Evolutionary conservation across 805 yeast species (phyloP).

Genomic region (Ogataea sp.): DNA sequence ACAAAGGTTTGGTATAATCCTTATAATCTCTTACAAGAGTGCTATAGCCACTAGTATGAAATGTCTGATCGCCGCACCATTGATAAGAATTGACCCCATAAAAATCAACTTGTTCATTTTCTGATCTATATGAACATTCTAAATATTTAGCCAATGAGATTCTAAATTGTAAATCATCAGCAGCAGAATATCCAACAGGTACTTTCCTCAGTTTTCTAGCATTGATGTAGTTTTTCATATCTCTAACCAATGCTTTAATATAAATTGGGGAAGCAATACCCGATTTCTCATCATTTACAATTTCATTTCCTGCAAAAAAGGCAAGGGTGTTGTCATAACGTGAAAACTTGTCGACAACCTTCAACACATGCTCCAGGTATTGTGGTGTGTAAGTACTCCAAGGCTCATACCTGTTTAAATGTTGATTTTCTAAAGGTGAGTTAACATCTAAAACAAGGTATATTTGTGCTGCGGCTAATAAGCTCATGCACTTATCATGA

Average conservation of each 20-base stretch:
- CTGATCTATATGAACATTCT: slow-evolving; percentile 56
- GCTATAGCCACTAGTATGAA: slow-evolving; percentile 68
- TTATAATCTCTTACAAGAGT: slow-evolving; percentile 63
- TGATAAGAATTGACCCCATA: slow-evolving; percentile 78
- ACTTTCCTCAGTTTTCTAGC: slow-evolving; percentile 52
- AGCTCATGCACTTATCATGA: slow-evolving; percentile 87
- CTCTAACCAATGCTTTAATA: slow-evolving; percentile 72
- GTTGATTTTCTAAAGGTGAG: slow-evolving; percentile 72
- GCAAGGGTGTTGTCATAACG: slow-evolving; percentile 84
- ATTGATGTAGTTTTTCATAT: slow-evolving; percentile 65
- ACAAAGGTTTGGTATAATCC: slow-evolving; percentile 66
- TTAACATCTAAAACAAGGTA: slow-evolving; percentile 87
- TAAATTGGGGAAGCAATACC: slow-evolving; percentile 64
- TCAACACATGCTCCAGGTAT: slow-evolving; percentile 70
- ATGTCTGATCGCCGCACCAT: slow-evolving; percentile 85
- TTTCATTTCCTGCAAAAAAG: slow-evolving; percentile 88
- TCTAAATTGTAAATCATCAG: slow-evolving; percentile 79
- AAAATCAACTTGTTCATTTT: slow-evolving; percentile 59
- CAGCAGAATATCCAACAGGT: slow-evolving; percentile 96
- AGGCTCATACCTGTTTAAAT: slow-evolving; percentile 85
- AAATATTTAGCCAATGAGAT: slow-evolving; percentile 70
- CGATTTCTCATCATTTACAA: slow-evolving; percentile 73
- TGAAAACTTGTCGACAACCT: slow-evolving; percentile 74
- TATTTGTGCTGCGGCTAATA: slow-evolving; percentile 89
- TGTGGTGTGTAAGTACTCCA: slow-evolving; percentile 74